Evolutionary conservation across 768 basidiomycete species (phyloP), one percentile per base, ranked within the genome.

Genomic region (Phanerochaete sordida): DNA sequence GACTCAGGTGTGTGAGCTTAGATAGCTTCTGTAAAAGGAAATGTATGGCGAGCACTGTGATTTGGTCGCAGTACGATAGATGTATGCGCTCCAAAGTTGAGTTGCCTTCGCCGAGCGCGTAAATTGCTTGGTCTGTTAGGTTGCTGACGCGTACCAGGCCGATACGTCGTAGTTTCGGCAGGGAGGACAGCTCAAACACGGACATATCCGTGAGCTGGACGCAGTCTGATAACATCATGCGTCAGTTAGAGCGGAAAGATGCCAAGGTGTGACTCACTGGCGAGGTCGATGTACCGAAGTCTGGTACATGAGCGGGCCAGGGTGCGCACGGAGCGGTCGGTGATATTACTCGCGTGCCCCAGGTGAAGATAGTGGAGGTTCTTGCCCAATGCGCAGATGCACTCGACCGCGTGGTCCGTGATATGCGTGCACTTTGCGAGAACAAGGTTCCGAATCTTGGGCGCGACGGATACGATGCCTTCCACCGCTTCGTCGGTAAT

Each of bases 1-100:
- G 75, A 73, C 94, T 96, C 49, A 99, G 81, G 76, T 99, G 97
- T 0, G 93, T 97, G 30, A 99, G 78, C 65, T 91, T 91, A 69
- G 86, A 86, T n/a, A 98, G 81, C 68, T 89, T 88, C 69, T 90
- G 87, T 45, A 99, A 82, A 47, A 99, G 81, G 72, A 89, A 93
- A 68, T 95, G 90, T 51, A 98, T 84, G 19, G 95, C 95, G 77
- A 88, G 83, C 66, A 98, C 91, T 6, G 91, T 86, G 58, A 99
- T 90, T 68, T 95, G 91, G 71, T 97, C 93, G 73, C 97, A 99
- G 70, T 98, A 98, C 2, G 94, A 97, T 51, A 99, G 79, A 74
- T 99, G 97, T 23, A 99, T 93, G 43, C 97, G 88, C 71, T 99
- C 97, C 24, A 98, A 81, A 9, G 93, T 89, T 28, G 85, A 84